Percentiles rank a stretch among this genome's conserved stretches.
phyloP scores from a whole-genome alignment of 352 stramenopile genomes.

The Pythium scleroteichum region DNA sequence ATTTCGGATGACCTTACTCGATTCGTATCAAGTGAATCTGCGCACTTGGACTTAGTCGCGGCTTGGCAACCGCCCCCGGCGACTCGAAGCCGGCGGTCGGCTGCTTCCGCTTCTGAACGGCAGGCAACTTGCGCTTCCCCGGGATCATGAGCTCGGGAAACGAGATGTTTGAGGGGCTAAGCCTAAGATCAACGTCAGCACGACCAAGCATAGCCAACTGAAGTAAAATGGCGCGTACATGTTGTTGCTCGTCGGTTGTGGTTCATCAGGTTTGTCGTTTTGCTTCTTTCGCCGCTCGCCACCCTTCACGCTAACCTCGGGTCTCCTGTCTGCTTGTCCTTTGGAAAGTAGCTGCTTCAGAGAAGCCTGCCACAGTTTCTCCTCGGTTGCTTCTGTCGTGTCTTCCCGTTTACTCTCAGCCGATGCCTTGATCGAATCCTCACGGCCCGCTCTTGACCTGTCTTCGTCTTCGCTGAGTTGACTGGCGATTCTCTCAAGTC shows the following conservation, averaged over 20 bases:
- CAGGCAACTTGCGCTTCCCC: constrained; percentile 29
- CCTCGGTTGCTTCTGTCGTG: background rate
- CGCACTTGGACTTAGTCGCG: constrained; percentile 8
- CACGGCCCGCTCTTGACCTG: background rate
- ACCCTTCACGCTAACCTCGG: background rate
- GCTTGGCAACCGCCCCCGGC: constrained; percentile 1
- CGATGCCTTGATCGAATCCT: background rate
- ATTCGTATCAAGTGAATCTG: constrained; percentile 1
- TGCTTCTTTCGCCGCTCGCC: constrained; percentile 5
- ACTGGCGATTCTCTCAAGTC: constrained; percentile 1
- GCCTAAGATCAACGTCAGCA: background rate
- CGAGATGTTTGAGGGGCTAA: constrained; percentile 25
- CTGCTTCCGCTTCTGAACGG: constrained; percentile 36
- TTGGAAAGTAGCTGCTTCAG: constrained; percentile 60
- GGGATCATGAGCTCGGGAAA: constrained; percentile 66
- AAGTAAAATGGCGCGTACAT: constrained; percentile 1
- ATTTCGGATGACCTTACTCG: background rate
- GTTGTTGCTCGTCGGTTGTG: constrained; percentile 6
- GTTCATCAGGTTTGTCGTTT: background rate
- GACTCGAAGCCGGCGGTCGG: constrained; percentile 25
- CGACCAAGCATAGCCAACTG: background rate
- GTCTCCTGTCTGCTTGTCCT: constrained; percentile 25
- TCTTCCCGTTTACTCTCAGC: constrained; percentile 1
- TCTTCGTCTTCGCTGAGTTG: constrained; percentile 4
- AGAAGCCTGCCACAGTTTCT: constrained; percentile 54